These are phyloP conservation scores for Wickerhamiella australiensis DNA, from an alignment of 805 yeast genomes.

Conservation along the genomic window DNA sequence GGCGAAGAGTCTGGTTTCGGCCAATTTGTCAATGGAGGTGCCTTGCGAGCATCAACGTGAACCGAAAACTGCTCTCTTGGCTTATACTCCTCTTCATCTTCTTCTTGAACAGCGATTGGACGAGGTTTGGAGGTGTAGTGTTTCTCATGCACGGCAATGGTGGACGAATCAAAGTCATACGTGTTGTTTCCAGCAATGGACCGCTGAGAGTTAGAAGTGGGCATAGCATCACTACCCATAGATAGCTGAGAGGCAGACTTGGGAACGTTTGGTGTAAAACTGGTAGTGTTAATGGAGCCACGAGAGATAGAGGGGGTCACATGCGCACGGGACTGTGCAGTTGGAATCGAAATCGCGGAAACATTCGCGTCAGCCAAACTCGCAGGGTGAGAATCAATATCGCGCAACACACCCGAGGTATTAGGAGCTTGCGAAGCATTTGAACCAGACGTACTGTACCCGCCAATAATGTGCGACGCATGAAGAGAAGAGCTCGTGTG, in stretches of 20 bases:
- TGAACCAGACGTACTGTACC: background rate
- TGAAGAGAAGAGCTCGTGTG: background rate
- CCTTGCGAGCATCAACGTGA: background rate
- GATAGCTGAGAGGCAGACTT: background rate
- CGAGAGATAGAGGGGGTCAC: background rate
- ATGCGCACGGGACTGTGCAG: background rate
- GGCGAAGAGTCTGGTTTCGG: too few relatives aligned
- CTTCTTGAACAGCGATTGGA: constrained; percentile 2
- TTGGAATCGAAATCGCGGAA: background rate
- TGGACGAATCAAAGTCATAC: background rate
- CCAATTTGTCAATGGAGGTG: background rate
- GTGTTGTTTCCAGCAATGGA: background rate
- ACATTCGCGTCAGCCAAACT: background rate
- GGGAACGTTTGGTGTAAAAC: background rate
- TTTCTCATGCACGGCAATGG: constrained; percentile 6
- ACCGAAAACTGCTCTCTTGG: background rate
- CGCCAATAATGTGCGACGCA: background rate
- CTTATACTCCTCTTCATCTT: background rate
- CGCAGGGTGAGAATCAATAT: background rate
- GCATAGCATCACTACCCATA: background rate
- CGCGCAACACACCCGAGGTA: background rate
- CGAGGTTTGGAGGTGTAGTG: background rate
- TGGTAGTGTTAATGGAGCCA: background rate
- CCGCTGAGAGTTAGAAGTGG: background rate
- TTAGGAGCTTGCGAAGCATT: background rate